Conservation (phyloP, 2,329 filamentous ascomycete species). For the Sodiomyces alkalinus region DNA sequence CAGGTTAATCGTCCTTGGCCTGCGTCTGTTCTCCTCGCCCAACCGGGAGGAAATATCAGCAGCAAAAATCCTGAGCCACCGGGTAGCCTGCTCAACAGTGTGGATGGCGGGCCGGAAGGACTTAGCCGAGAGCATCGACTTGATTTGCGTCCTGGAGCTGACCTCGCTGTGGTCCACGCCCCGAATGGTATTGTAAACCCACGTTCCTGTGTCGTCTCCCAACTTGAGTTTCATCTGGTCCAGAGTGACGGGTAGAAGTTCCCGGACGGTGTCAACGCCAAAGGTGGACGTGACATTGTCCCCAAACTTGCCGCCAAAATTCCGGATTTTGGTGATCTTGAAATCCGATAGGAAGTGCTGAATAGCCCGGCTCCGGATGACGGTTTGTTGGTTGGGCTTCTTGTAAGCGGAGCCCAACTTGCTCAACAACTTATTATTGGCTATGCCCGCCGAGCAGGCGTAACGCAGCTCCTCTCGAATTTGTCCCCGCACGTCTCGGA, state of each 20-base stretch:
- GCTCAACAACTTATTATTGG: constrained; percentile 85
- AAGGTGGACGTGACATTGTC: constrained; percentile 74
- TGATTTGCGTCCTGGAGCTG: constrained; percentile 81
- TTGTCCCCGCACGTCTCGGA: constrained; percentile 55
- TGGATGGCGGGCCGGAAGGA: constrained; percentile 80
- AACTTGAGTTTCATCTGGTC: constrained; percentile 65
- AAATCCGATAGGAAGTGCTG: constrained; percentile 66
- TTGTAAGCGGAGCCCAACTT: constrained; percentile 85
- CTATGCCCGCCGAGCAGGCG: constrained; percentile 82
- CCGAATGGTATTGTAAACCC: constrained; percentile 73
- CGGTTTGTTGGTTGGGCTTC: constrained; percentile 88
- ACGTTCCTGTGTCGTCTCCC: constrained; percentile 70
- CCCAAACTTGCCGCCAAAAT: constrained; percentile 87
- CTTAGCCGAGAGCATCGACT: constrained; percentile 94
- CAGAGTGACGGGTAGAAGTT: constrained; percentile 56
- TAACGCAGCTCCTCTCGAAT: constrained; percentile 63
- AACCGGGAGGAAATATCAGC: constrained; percentile 83
- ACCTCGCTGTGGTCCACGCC: constrained; percentile 82
- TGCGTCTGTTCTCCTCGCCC: constrained; percentile 77
- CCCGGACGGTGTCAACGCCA: constrained; percentile 62
- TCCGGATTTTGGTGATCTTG: constrained; percentile 90
- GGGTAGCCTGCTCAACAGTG: constrained; percentile 58
- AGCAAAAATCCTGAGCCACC: constrained; percentile 82
- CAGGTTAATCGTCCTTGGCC: constrained; percentile 73
- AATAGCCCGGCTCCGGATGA: constrained; percentile 77